phyloP scores from a whole-genome alignment of 805 yeast genomes.

The Candida vaughaniae region DNA sequence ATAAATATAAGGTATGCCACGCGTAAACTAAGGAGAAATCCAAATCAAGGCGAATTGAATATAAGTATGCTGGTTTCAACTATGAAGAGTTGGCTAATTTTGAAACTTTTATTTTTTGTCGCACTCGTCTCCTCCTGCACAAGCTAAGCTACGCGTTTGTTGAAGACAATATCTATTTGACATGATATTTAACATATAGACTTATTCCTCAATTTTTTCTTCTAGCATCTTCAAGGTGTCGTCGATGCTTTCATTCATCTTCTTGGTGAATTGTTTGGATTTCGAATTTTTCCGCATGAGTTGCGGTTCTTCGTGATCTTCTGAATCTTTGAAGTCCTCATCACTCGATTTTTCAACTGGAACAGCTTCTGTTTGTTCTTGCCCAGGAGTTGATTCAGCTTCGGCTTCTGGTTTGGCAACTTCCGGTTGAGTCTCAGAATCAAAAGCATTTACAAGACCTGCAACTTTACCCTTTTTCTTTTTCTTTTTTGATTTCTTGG shows the following conservation, averaged over 20 bases:
- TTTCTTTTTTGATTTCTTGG: constrained; percentile 4
- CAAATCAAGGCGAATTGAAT: no score
- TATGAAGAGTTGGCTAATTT: no score
- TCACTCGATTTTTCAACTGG: constrained; percentile 7
- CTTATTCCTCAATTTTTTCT: constrained; percentile 31
- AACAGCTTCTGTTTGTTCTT: neutral
- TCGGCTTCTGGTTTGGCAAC: neutral
- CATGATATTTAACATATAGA: no score
- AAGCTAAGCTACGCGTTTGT: no score
- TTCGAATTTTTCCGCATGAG: constrained; percentile 28
- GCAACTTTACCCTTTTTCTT: constrained; percentile 8
- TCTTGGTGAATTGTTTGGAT: constrained; percentile 33
- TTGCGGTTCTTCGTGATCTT: constrained; percentile 7
- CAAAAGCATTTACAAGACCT: constrained; percentile 6
- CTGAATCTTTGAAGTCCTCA: constrained; percentile 15
- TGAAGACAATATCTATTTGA: no score
- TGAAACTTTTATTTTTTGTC: no score
- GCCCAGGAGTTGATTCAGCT: constrained; percentile 1
- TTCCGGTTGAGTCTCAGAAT: constrained; percentile 3
- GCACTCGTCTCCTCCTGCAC: no score
- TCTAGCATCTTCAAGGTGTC: constrained; percentile 39
- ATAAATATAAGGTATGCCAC: no score
- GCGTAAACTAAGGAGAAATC: no score
- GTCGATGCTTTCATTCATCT: constrained; percentile 34
- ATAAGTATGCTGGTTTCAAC: no score